Evolutionary conservation across 768 basidiomycete genomes (phyloP).

Genomic region (Exsudoporus frostii): DNA sequence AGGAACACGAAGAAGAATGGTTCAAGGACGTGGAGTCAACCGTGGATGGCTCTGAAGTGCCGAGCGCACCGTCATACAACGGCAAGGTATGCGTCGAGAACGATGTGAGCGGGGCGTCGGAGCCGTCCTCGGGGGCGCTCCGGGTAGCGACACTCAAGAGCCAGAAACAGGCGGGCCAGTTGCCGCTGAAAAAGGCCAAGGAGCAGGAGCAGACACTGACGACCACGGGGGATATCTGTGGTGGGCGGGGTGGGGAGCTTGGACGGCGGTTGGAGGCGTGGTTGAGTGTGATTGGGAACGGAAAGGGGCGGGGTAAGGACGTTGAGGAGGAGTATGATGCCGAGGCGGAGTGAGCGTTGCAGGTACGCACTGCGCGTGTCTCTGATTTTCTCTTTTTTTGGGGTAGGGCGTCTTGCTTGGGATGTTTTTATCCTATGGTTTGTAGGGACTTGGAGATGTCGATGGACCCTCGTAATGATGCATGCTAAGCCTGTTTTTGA

Average conservation of each 20-base stretch:
- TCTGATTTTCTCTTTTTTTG: background rate
- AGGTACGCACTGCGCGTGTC: conserved; percentile 2
- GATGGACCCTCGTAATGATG: conserved; percentile 1
- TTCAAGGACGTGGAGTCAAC: conserved; percentile 42
- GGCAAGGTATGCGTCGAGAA: background rate
- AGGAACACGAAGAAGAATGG: conserved; percentile 72
- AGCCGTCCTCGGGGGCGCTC: conserved; percentile 19
- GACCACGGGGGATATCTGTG: conserved; percentile 72
- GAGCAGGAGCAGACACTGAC: conserved; percentile 70
- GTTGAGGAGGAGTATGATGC: conserved; percentile 14
- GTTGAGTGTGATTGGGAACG: conserved; percentile 44
- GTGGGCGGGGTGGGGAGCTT: conserved; percentile 75
- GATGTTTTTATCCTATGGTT: background rate
- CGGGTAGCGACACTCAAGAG: conserved; percentile 27
- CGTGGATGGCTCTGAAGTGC: conserved; percentile 16
- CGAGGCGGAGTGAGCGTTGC: conserved; percentile 10
- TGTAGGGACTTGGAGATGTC: background rate
- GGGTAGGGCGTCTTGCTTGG: too few species aligned
- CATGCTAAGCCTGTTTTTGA: background rate
- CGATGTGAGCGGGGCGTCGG: conserved; percentile 4
- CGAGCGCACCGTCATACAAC: conserved; percentile 10
- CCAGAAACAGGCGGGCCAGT: conserved; percentile 41
- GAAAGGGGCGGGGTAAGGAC: conserved; percentile 10
- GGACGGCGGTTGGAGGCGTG: conserved; percentile 74
- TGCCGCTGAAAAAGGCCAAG: conserved; percentile 56